Base-by-base conservation (phyloP, 805 yeast genomes). In the Sugiyamaella mastotermitis region DNA sequence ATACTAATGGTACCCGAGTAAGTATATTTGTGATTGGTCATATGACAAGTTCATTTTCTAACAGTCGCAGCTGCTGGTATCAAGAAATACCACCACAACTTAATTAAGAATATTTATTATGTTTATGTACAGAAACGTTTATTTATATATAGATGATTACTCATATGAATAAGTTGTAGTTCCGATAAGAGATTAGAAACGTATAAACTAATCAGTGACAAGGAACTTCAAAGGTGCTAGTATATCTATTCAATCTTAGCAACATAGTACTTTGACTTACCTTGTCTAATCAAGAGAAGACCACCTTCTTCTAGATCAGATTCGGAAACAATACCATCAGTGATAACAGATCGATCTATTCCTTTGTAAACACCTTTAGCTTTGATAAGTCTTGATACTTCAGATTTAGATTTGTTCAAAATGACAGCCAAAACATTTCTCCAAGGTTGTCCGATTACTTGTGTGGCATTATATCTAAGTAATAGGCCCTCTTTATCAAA, bases 1-100 rank as follows among this genome's bases (percentile, higher is more conserved):
- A 83, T 92, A 39, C 61, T 90, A 44, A 87, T 90, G 80, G 97
- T 94, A 5, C 98, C 98, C 1, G 96, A 83, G 48, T 51, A 42
- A 40, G 49, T 45, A 55, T 17, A 24, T 23, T 10, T 35, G 9
- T 16, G 31, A 7, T 27, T 27, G 30, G 14, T 27, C 9, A 11
- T n/a, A 6, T 11, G 3, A 16, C 3, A 7, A 34, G 31, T 11
- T 14, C 6, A 6, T n/a, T 2, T 21, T 22, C 39, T 35, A 28
- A 28, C 39, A 9, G n/a, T 27, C 11, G 28, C 11, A 40, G 44
- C 35, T 58, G 62, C 40, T 58, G 63, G 63, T 52, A 46, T 31
- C 58, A 52, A 35, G 52, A 44, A 5, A 31, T 27, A 13, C 14
- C 30, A 9, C n/a, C n/a, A n/a, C n/a, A n/a, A n/a, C n/a, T n/a